Conservation (phyloP, 176 grass and related monocot species). For the Cymbopogon citratus region DNA sequence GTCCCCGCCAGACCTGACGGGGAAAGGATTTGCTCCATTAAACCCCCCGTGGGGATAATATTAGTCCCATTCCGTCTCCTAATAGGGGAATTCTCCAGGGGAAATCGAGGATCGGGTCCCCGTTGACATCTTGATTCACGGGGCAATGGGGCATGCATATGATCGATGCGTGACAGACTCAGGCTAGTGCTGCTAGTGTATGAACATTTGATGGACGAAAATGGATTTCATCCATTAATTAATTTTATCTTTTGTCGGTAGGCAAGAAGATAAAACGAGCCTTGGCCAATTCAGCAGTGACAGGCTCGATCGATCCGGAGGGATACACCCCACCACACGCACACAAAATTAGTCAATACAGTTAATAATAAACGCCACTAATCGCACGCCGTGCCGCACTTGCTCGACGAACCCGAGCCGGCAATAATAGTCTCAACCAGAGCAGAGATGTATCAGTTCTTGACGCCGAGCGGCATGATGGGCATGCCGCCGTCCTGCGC, state of each 20-base stretch:
- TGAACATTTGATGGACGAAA: too few species aligned
- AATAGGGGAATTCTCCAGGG: too few species aligned
- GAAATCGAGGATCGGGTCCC: too few species aligned
- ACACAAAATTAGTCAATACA: not conserved
- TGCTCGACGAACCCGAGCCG: not conserved
- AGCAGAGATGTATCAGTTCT: conserved; percentile 52
- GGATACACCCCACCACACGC: not conserved
- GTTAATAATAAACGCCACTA: not conserved
- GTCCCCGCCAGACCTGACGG: too few species aligned
- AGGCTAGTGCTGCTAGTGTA: too few species aligned
- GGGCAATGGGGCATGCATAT: too few species aligned
- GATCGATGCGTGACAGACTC: too few species aligned
- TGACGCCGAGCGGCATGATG: conserved; percentile 59
- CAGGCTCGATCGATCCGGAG: not conserved
- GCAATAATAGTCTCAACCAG: not conserved
- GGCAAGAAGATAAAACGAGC: conserved; percentile 15
- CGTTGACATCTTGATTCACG: too few species aligned
- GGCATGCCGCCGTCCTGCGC: conserved; percentile 40
- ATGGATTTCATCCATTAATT: not conserved
- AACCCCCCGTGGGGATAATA: too few species aligned
- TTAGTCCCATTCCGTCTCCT: too few species aligned
- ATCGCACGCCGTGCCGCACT: not conserved
- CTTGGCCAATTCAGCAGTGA: not conserved
- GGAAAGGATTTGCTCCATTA: too few species aligned
- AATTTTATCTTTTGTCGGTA: not conserved